Evolutionary conservation across 805 yeast genomes (phyloP), one percentile per base, ranked within the genome.

Genomic region (Saccharomycopsis microspora): DNA sequence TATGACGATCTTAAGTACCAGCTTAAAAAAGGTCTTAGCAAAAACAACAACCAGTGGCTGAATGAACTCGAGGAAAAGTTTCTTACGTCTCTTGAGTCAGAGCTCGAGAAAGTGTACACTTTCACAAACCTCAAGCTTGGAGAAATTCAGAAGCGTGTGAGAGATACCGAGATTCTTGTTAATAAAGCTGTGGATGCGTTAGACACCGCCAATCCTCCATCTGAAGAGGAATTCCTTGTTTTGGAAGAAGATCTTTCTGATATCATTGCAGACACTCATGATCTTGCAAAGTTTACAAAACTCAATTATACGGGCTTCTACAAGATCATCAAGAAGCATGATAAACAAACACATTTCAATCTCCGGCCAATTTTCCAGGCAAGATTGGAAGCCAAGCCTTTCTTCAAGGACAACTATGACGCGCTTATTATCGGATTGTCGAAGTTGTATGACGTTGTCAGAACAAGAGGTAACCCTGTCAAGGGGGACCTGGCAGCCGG

Each of bases 401-500:
- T 93, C 64, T 93, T 83, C 74, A 90, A 90, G 65, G 96, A 89
- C 62, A 88, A 93, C 64, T 87, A 88, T 62, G 98, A 93, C 63
- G 75, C 74, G 30, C 68, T 90, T 57, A 88, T 93, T 51, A 96
- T 93, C 43, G 85, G 87, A 63, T 75, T 93, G 51, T 87, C 97
- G 3, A 84, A 80, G 57, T 71, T 86, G 45, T 90, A 93, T 59
- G 97, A 93, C 63, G 67, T 90, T 53, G 97, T 93, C 32, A 79
- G 97, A 64, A 93, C 97, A 1, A 77, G 96, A 57, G 98, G 98
- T 57, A 85, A 87, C 61, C 97, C 98, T 9, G 85, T 87, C 38
- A 75, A 78, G 59, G 97, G 97, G 54, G 98, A 93, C 66, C 80
- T 96, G 3, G 64, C 97, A 4, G 97, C 98, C n/a, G 98, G 98